Evolutionary conservation across 495 filamentous ascomycete genomes (phyloP), one percentile per base, ranked within the genome.

Genomic region (Umbilicaria muhlenbergii): DNA sequence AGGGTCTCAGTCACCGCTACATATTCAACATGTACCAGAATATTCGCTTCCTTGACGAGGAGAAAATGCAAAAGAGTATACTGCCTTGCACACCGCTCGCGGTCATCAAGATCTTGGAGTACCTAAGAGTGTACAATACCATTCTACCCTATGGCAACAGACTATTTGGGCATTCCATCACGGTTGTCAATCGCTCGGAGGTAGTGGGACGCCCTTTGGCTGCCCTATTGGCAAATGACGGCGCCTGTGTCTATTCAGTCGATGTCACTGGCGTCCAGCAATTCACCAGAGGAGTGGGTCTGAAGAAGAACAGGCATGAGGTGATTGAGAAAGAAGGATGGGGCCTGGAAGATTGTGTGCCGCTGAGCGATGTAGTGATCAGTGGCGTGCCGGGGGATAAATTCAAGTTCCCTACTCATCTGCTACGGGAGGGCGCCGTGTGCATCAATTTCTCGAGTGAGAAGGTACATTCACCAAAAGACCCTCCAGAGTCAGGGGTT

Each of bases 1-100:
- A 98, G 55, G 91, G 91, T 17, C 79, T 98, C 42, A 87, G 79
- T 51, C 89, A 95, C 59, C 78, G 73, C 45, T 91, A 95, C 64
- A 80, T 95, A 55, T 91, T 88, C 74, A 98, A 98, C 71, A 93
- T 98, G 86, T 98, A 95, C 68, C 82, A 95, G 68, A 98, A 98
- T 64, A 75, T 91, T 54, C 84, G 91, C 39, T 95, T 86, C 67
- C 70, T 98, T 32, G 91, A 98, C 66, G 75, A 78, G 15, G 55
- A 65, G 24, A 83, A 87, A 58, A 66, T 63, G 36, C 81, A 84
- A 60, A 98, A 98, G 61, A 89, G 78, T 41, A 81, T 98, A 36
- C 70, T 98, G 16, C 91, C 91, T 12, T 98, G 91, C 69, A 98
- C 91, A 1, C 91, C 91, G 16, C 72, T 98, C 31, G 91, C 91